phyloP scores from a whole-genome alignment of 345 rosid genomes.

The Anastatica hierochuntica region DNA sequence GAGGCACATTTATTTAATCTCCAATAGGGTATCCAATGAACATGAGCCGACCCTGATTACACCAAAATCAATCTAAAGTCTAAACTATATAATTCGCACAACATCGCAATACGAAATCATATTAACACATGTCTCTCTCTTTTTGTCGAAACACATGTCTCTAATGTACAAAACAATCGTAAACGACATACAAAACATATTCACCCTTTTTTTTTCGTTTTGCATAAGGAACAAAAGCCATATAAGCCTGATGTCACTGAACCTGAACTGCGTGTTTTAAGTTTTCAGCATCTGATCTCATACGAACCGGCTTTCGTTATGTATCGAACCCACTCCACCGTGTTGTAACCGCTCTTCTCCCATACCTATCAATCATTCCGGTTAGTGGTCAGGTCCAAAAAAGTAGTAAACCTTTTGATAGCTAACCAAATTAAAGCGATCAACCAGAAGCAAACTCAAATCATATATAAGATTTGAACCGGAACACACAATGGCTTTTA shows the following conservation, averaged over 20 bases:
- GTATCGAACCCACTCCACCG: conserved; percentile 97
- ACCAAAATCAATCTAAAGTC: too few species aligned
- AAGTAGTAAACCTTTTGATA: neutral
- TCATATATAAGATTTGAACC: neutral
- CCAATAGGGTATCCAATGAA: too few species aligned
- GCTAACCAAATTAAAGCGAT: too few species aligned
- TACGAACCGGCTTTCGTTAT: conserved; percentile 96
- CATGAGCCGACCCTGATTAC: too few species aligned
- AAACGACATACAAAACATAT: neutral
- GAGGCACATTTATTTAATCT: too few species aligned
- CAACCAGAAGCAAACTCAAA: neutral
- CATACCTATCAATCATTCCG: conserved; percentile 53
- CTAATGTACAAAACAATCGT: neutral
- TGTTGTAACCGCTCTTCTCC: conserved; percentile 99
- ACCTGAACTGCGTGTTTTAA: conserved; percentile 2
- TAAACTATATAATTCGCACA: too few species aligned
- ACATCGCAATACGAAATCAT: neutral
- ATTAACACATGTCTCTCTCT: neutral
- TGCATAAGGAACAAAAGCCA: neutral
- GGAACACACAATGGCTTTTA: too few species aligned
- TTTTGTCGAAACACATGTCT: too few species aligned
- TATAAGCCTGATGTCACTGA: neutral
- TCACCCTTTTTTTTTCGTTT: neutral
- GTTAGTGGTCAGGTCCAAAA: neutral
- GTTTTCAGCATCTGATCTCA: conserved; percentile 86